Evolutionary conservation across 768 basidiomycete species (phyloP), one percentile per base, ranked within the genome.

Genomic region (Mycena amicta): DNA sequence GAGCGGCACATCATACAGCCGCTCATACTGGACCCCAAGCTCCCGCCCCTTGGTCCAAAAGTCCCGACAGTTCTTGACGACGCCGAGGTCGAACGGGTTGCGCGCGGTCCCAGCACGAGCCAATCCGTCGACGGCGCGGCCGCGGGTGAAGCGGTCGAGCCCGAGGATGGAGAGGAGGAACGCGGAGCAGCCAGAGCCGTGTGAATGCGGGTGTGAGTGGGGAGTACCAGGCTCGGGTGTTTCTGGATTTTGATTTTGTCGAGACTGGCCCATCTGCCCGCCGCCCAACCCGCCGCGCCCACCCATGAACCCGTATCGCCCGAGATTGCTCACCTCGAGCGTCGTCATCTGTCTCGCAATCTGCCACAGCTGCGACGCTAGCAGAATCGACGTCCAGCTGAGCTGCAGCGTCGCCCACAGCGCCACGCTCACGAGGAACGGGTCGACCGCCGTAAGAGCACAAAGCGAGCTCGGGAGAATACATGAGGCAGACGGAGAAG

Each of bases 331-430:
- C 3, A 98, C 93, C 69, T 99, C 96, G 54, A 95, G 82, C 0
- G 96, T 98, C 1, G 96, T 99, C 84, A 98, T 93, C 68, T 98
- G 95, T 25, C 89, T 84, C 2, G 89, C 84, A 53, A 98, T 86
- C 73, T 99, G 97, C 92, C 92, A 96, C 50, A 88, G 78, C 66
- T 99, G 96, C 3, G 87, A 86, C 45, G 81, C 84, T 47, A 97
- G 87, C 28, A 98, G 87, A 55, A 98, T 81, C 50, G 83, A 73
- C 1, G 97, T 98, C 97, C 96, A 98, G 1, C 87, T 83, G n/a
- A 99, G 86, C 69, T 99, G 97, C 6, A 98, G 83, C 0, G 93
- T 91, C 0, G 93, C 79, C 97, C 97, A 99, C 20, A 78, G 61
- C 0, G 88, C 80, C 53, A 97, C 88, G 20, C 87, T 77, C 65